A percentile compares a stretch with the other conserved stretches of the same genome.
These are phyloP conservation scores for Begonia fuchsioides DNA, from an alignment of 306 rosid species.

Conservation along the genomic window DNA sequence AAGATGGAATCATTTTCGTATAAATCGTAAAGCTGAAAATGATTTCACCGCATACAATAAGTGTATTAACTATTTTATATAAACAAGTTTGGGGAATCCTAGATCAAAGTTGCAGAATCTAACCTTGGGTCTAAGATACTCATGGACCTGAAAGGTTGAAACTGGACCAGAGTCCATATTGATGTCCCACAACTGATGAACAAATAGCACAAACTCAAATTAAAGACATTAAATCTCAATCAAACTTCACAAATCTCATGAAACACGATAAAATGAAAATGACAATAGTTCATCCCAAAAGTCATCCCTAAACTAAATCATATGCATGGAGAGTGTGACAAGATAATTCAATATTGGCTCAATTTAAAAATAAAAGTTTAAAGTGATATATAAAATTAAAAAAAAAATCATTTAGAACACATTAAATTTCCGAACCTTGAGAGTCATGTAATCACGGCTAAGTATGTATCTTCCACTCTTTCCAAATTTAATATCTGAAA, in stretches of 20 bases:
- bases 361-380: not conserved
- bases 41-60: too few relatives aligned
- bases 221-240: conserved; percentile 2
- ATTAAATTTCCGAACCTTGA: conserved; percentile 45
- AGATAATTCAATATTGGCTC: too few relatives aligned
- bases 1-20: conserved; percentile 96
- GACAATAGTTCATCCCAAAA: too few relatives aligned
- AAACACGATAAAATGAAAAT: too few relatives aligned
- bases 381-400: not conserved
- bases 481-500: conserved; percentile 89
- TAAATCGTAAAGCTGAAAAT: conserved; percentile 66
- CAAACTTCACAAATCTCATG: not conserved
- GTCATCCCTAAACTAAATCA: too few relatives aligned
- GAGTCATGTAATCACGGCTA: conserved; percentile 97
- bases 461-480: conserved; percentile 89
- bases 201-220: conserved; percentile 4
- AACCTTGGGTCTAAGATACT: conserved; percentile 94
- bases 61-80: too few relatives aligned
- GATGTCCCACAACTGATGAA: conserved; percentile 41
- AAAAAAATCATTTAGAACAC: not conserved
- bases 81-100: too few relatives aligned
- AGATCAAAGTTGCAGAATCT: not conserved
- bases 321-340: too few relatives aligned
- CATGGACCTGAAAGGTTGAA: conserved; percentile 45
- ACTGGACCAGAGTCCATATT: conserved; percentile 59